A percentile compares a stretch with the other conserved stretches of the same genome.
Conservation (phyloP, 2,329 filamentous ascomycete genomes). For the Fusarium caatingaense region DNA sequence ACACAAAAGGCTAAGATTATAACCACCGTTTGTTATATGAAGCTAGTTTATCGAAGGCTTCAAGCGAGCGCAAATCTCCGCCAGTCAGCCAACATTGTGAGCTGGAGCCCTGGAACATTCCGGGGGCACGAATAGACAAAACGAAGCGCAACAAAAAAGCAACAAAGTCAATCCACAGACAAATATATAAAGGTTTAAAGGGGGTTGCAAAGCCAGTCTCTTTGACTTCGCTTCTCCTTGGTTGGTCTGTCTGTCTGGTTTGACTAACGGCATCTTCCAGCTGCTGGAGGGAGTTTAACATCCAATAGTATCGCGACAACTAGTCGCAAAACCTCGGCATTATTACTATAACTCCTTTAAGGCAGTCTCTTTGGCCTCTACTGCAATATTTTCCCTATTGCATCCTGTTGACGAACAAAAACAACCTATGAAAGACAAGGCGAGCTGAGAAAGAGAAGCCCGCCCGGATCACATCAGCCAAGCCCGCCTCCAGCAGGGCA, state of each 20-base stretch:
- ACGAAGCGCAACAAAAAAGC: conserved; percentile 17
- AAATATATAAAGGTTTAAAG: conserved; percentile 18
- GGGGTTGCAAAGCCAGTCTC: conserved; percentile 1
- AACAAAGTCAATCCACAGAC: conserved; percentile 1
- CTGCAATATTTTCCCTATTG: background rate
- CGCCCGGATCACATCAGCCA: background rate
- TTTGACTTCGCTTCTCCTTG: conserved; percentile 1
- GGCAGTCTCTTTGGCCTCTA: background rate
- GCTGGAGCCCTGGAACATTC: conserved; percentile 15
- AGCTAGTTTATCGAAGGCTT: conserved; percentile 31
- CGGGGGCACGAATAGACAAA: conserved; percentile 20
- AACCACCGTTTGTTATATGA: conserved; percentile 29
- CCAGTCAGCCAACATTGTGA: conserved; percentile 28
- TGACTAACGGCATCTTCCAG: background rate
- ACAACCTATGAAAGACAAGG: conserved; percentile 5
- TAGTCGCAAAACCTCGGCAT: conserved; percentile 19
- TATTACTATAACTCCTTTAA: conserved; percentile 5
- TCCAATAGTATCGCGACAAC: conserved; percentile 20
- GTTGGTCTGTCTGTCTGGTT: background rate
- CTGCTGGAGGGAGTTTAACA: background rate
- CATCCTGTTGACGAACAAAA: conserved; percentile 2
- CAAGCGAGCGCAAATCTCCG: conserved; percentile 41
- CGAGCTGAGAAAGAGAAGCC: conserved; percentile 21
- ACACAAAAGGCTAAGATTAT: conserved; percentile 3
- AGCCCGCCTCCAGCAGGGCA: conserved; percentile 3